Conservation (phyloP, 2,329 filamentous ascomycete species). For the Penicillium griseofulvum region DNA sequence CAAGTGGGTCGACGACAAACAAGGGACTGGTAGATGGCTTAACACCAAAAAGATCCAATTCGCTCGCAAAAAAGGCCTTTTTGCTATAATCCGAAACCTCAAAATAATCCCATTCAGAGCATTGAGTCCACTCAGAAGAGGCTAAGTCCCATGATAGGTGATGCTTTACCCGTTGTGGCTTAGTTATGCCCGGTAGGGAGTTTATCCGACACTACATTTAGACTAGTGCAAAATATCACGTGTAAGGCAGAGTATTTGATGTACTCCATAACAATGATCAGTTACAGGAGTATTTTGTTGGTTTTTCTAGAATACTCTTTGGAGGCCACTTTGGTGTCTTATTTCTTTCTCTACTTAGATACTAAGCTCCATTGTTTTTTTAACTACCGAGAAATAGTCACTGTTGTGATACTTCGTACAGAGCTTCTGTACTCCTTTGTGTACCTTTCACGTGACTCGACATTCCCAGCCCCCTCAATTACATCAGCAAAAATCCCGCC, state of each 20-base stretch:
- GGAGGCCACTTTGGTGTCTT: accelerated
- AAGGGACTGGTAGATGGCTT: background rate
- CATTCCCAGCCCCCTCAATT: slow-evolving; percentile 29
- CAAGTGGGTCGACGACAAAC: slow-evolving; percentile 2
- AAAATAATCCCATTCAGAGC: slow-evolving; percentile 2
- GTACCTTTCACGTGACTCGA: slow-evolving; percentile 25
- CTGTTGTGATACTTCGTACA: background rate
- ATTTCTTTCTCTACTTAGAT: background rate
- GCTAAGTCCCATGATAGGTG: slow-evolving; percentile 24
- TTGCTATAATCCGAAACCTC: background rate
- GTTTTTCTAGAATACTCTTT: accelerated
- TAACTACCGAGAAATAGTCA: background rate
- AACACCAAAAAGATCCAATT: slow-evolving; percentile 1
- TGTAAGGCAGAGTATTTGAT: slow-evolving; percentile 10
- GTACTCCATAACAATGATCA: background rate
- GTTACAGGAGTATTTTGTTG: background rate
- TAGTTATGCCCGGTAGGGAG: slow-evolving; percentile 14
- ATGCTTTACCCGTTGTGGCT: slow-evolving; percentile 26
- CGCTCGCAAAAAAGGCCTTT: background rate
- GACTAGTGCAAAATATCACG: slow-evolving; percentile 21
- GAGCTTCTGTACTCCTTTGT: background rate
- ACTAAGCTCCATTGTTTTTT: no score
- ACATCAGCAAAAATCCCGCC: slow-evolving; percentile 18
- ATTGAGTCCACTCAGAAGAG: slow-evolving; percentile 13
- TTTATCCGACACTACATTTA: slow-evolving; percentile 20